phyloP scores from a whole-genome alignment of 768 basidiomycete genomes.

The Omphalotus guepiniiformis region DNA sequence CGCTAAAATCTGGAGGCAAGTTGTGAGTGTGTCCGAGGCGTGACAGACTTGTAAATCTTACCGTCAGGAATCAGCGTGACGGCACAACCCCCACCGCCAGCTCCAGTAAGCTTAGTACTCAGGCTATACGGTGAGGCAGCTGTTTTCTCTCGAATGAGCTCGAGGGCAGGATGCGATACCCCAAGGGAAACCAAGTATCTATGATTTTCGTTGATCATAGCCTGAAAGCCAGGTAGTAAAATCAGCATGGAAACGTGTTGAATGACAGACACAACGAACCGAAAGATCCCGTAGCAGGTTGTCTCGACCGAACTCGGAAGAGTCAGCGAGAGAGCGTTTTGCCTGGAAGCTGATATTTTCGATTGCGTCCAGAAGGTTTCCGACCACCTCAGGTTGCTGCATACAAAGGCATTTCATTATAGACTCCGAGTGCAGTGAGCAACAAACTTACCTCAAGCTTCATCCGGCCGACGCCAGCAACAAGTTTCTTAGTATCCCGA shows the following conservation, averaged over 20 bases:
- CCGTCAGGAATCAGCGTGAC: conserved; percentile 94
- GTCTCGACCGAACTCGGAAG: conserved; percentile 59
- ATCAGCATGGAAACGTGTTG: conserved; percentile 12
- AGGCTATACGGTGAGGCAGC: conserved; percentile 58
- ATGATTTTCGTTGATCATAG: conserved; percentile 88
- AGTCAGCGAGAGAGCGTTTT: conserved; percentile 63
- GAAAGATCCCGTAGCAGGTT: conserved; percentile 63
- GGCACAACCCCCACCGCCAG: conserved; percentile 97
- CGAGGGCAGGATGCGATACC: conserved; percentile 88
- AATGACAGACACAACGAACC: conserved; percentile 41
- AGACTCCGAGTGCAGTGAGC: conserved; percentile 6
- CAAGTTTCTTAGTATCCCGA: conserved; percentile 90
- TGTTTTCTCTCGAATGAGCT: conserved; percentile 74
- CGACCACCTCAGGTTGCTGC: conserved; percentile 84
- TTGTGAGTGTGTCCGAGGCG: neutral
- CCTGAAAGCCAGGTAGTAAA: conserved; percentile 34
- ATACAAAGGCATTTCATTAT: neutral
- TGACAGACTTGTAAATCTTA: conserved; percentile 30
- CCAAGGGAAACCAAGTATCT: conserved; percentile 75
- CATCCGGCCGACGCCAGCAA: conserved; percentile 80
- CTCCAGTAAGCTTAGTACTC: conserved; percentile 94
- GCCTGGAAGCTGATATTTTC: conserved; percentile 86
- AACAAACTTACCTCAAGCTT: conserved; percentile 50
- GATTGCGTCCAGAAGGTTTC: conserved; percentile 72
- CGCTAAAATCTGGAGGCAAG: conserved; percentile 60